phyloP scores from a whole-genome alignment of 2,329 filamentous ascomycete genomes.

The Colletotrichum sansevieriae region DNA sequence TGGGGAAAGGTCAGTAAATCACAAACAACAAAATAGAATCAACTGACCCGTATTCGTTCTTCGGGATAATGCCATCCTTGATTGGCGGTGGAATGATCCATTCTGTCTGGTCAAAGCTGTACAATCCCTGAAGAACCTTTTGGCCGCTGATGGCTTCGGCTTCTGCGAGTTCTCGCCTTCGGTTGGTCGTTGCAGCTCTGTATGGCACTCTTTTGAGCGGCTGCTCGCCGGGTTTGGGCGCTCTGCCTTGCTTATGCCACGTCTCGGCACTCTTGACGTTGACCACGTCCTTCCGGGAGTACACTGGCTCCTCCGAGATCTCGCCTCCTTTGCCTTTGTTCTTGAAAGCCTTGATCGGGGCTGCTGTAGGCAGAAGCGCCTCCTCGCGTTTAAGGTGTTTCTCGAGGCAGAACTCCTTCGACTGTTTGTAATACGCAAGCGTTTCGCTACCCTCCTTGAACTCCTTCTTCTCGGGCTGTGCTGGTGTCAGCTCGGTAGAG shows the following conservation, averaged over 20 bases:
- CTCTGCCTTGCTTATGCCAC: constrained; percentile 96
- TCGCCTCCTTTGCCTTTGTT: constrained; percentile 81
- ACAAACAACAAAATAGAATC: background rate
- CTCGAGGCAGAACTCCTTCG: constrained; percentile 85
- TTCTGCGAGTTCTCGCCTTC: constrained; percentile 90
- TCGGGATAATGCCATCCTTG: constrained; percentile 86
- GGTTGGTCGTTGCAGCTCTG: constrained; percentile 88
- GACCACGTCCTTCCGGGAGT: constrained; percentile 81
- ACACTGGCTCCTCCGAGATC: constrained; percentile 83
- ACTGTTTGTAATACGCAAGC: constrained; percentile 88
- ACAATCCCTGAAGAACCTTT: constrained; percentile 89
- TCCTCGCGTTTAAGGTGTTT: constrained; percentile 93
- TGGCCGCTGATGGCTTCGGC: constrained; percentile 82
- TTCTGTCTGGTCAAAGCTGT: constrained; percentile 86
- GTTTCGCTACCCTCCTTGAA: constrained; percentile 83
- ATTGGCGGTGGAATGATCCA: constrained; percentile 96
- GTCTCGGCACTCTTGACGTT: constrained; percentile 92
- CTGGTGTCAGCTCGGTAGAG: constrained; percentile 78
- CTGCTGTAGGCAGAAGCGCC: constrained; percentile 78
- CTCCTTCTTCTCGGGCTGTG: constrained; percentile 79
- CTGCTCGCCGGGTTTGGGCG: constrained; percentile 75
- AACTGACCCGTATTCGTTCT: constrained; percentile 83
- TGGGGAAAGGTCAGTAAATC: constrained; percentile 41
- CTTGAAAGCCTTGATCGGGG: constrained; percentile 80
- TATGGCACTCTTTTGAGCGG: constrained; percentile 91